These are phyloP conservation scores for Fusarium coicis DNA, from an alignment of 2,329 filamentous ascomycete species.

Conservation along the genomic window DNA sequence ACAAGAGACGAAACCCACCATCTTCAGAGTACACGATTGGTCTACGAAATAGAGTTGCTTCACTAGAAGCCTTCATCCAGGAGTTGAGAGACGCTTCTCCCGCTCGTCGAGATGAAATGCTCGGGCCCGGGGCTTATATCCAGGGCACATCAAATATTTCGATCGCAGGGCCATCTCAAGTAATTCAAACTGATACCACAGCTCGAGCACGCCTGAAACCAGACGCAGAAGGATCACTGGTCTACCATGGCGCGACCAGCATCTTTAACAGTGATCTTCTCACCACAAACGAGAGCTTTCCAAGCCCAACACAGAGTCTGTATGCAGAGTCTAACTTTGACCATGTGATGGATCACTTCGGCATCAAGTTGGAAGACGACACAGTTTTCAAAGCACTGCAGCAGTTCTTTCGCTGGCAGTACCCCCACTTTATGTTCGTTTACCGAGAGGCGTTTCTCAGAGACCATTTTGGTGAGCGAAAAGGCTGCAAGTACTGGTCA, in stretches of 20 bases:
- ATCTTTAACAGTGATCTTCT: slow-evolving; percentile 1
- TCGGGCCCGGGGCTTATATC: not conserved
- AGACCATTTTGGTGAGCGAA: slow-evolving; percentile 2
- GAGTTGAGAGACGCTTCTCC: not conserved
- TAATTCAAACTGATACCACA: not conserved
- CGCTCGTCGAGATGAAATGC: not conserved
- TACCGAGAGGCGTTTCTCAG: slow-evolving; percentile 3
- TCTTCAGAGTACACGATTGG: not conserved
- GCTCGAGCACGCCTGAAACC: not conserved
- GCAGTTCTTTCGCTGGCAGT: slow-evolving; percentile 12
- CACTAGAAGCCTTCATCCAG: not conserved
- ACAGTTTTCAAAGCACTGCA: not conserved
- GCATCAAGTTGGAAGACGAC: not conserved
- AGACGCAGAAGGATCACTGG: not conserved
- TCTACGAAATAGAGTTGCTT: not conserved
- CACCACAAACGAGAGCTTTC: not conserved
- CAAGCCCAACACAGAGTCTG: not conserved
- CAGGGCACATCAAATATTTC: not conserved
- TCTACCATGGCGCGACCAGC: not conserved
- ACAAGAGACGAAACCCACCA: slow-evolving; percentile 3
- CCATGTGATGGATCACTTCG: slow-evolving; percentile 2
- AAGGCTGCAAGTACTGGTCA: slow-evolving; percentile 13
- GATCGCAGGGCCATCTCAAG: not conserved
- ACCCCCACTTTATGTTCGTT: slow-evolving; percentile 7
- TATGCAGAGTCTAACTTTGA: not conserved